Conservation (phyloP, 139 green algal species). For the Chlamydomonas incerta region DNA sequence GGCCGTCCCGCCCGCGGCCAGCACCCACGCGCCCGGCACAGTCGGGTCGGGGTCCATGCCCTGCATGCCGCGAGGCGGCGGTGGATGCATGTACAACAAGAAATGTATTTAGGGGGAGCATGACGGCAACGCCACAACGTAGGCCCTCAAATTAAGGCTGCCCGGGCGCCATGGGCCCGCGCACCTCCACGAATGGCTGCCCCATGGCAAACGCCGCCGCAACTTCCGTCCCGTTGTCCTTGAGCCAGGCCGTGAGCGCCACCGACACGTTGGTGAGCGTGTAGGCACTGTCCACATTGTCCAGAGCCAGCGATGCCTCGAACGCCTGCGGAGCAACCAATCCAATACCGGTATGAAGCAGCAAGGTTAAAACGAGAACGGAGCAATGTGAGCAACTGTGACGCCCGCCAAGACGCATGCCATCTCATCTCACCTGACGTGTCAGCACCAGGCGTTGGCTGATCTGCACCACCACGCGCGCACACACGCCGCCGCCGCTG, state of each 20-base stretch:
- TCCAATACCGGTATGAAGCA: no score
- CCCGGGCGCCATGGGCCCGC: no score
- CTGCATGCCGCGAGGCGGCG: no score
- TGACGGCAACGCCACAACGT: no score
- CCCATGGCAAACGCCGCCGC: not conserved
- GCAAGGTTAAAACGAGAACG: no score
- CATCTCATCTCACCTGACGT: not conserved
- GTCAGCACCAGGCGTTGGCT: not conserved
- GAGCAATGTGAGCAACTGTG: no score
- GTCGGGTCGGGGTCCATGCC: not conserved
- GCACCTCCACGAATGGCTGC: not conserved
- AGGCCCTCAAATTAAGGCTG: no score
- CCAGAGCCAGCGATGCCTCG: not conserved
- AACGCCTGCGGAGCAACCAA: not conserved
- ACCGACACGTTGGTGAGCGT: not conserved
- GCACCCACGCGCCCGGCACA: not conserved
- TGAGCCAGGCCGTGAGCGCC: not conserved
- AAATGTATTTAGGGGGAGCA: no score
- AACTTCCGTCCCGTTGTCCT: not conserved
- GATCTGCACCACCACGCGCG: conserved; percentile 14
- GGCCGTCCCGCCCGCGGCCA: not conserved
- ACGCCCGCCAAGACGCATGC: no score
- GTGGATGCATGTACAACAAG: no score
- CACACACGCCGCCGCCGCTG: not conserved
- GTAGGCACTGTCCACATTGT: not conserved